Evolutionary conservation across 169 alveolate species (phyloP), one percentile per base, ranked within the genome.

Genomic region (Plasmodium blacklocki): DNA sequence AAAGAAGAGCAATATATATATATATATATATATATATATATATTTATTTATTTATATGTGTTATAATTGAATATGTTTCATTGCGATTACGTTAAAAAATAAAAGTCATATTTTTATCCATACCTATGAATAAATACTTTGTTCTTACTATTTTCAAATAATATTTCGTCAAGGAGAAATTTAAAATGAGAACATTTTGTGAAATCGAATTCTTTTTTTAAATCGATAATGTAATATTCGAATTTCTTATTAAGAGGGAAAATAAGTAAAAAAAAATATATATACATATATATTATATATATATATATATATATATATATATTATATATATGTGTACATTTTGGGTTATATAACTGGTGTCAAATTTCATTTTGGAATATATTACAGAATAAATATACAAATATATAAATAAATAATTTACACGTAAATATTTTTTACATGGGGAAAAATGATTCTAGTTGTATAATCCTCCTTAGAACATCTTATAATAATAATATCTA

Each of bases 121-220:
- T 83, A 83, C 91, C 91, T 83, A 45, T 83, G 91, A 23, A 83
- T 59, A 49, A 83, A 83, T 23, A 83, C 39, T 32, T 50, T 83
- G 49, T 83, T 83, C 26, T 68, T 32, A 12, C n/a, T 43, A 68
- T 83, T 83, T 70, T 71, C 80, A 11, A 83, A 70, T 12, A 83
- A 70, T 43, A 83, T 83, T 49, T 83, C 86, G 23, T 83, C 91
- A 3, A 83, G 91, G 5, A 83, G 43, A 14, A 21, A 70, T 49
- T 83, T 83, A 63, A 83, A 83, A 56, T 83, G 91, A 1, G 91
- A 68, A 58, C 72, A 83, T 15, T 39, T 62, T 9, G 71, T 83
- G 74, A 68, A 83, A 11, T 68, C 47, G 1, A 58, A 70, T 14
- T 83, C 67, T 5, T 19, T 19, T n/a, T 83, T 72, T 32, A 83